Conservation (phyloP, 78 protist species). For the Monocercomonoides exilis region DNA sequence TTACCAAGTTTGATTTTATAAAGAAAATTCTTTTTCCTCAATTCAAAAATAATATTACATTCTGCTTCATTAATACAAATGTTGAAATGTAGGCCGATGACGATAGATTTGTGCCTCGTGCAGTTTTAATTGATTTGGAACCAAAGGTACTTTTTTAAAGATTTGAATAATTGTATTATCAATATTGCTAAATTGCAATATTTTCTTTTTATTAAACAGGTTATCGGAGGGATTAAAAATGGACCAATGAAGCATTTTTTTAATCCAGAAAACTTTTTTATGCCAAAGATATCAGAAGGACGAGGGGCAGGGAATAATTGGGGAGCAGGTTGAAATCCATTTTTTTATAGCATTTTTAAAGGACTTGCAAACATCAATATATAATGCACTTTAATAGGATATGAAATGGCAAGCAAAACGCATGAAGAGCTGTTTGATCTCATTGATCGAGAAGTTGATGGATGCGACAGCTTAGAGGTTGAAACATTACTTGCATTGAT, state of each 20-base stretch:
- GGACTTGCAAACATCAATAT: not conserved
- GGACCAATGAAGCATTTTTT: conserved; percentile 51
- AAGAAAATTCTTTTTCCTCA: not conserved
- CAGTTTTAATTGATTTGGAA: conserved; percentile 93
- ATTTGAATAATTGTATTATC: not conserved
- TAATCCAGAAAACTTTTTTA: conserved; percentile 85
- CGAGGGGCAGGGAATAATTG: conserved; percentile 98
- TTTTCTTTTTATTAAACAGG: conserved; percentile 26
- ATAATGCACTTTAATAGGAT: conserved; percentile 23
- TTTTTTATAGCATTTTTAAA: not conserved
- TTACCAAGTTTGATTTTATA: conserved; percentile 61
- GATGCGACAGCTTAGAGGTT: conserved; percentile 68
- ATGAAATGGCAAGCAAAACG: conserved; percentile 42
- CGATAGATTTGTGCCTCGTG: conserved; percentile 93
- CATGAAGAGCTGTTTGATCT: conserved; percentile 76
- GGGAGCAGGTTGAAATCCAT: conserved; percentile 68
- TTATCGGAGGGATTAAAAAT: conserved; percentile 48
- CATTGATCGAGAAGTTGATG: conserved; percentile 96
- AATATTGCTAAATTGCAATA: not conserved
- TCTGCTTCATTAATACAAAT: not conserved
- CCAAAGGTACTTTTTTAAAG: conserved; percentile 71
- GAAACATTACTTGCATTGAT: not conserved
- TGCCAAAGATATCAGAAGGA: conserved; percentile 45
- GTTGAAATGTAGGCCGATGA: conserved; percentile 75
- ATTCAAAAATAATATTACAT: not conserved